Conservation (phyloP, 208 protist species). For the Entamoeba dispar region DNA sequence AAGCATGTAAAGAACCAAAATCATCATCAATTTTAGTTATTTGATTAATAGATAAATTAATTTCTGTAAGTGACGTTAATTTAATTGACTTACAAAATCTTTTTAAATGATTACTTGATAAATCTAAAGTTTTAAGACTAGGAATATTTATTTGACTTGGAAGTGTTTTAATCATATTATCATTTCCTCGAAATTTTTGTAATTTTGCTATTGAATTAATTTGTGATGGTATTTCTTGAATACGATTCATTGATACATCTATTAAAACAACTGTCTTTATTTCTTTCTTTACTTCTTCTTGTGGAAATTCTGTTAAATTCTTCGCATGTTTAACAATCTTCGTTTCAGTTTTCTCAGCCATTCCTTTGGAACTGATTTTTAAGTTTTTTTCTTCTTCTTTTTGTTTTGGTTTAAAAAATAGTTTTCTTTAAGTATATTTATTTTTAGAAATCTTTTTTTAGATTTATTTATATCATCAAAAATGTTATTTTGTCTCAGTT, state of each 20-base stretch:
- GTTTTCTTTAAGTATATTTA: background rate
- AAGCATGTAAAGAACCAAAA: background rate
- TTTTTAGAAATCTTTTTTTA: too few relatives aligned
- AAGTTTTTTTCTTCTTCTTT: too few relatives aligned
- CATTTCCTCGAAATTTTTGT: background rate
- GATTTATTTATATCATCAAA: too few relatives aligned
- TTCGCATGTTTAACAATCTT: background rate
- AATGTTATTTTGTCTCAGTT: too few relatives aligned
- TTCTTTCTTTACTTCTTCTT: background rate
- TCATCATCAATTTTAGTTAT: background rate
- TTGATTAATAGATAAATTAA: background rate
- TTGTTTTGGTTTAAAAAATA: background rate
- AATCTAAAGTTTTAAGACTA: background rate
- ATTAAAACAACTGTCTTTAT: background rate
- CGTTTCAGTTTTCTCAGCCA: background rate
- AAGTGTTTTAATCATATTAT: background rate
- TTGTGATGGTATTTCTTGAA: background rate
- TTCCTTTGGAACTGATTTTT: background rate
- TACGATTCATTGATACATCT: background rate
- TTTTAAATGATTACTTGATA: background rate
- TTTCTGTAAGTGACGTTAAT: background rate
- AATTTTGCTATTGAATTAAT: background rate
- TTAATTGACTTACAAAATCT: background rate
- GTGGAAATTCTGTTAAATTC: background rate
- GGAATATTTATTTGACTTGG: background rate